These are phyloP conservation scores for Usnea hakonensis DNA, from an alignment of 495 filamentous ascomycete species.

Conservation along the genomic window DNA sequence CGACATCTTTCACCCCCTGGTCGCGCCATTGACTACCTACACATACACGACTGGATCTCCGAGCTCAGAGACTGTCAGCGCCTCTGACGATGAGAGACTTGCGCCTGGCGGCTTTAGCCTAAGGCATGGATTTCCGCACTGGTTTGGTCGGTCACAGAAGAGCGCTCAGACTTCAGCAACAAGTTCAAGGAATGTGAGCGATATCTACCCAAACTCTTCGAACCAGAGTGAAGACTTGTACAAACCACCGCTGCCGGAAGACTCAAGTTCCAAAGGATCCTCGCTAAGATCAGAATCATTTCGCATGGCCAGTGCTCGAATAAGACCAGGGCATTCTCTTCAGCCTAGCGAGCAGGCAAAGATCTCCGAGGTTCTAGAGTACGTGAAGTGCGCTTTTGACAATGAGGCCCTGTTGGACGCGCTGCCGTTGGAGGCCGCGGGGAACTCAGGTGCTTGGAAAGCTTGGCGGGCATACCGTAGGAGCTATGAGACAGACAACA, in stretches of 20 bases:
- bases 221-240: conserved; percentile 8
- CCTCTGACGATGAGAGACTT: conserved; percentile 69
- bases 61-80: conserved; percentile 63
- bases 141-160: conserved; percentile 56
- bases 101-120: conserved; percentile 84
- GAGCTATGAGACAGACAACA: conserved; percentile 17
- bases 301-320: conserved; percentile 19
- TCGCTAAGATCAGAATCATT: conserved; percentile 21
- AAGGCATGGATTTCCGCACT: conserved; percentile 79
- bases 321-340: background rate
- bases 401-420: conserved; percentile 67
- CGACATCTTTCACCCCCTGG: conserved; percentile 89
- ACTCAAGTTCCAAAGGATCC: conserved; percentile 9
- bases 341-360: conserved; percentile 22
- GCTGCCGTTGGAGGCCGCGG: conserved; percentile 71
- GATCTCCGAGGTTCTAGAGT: conserved; percentile 60
- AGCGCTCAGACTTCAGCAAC: conserved; percentile 28
- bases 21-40: conserved; percentile 83
- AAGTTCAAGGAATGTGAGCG: conserved; percentile 36
- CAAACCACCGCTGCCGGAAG: conserved; percentile 7
- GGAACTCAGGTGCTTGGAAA: conserved; percentile 83
- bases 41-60: conserved; percentile 73
- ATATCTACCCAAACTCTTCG: background rate
- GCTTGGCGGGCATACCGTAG: conserved; percentile 69
- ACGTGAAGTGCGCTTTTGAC: conserved; percentile 75